Evolutionary conservation across 1,139 yeast genomes (phyloP).

Genomic region (Kluyveromyces marxianus): DNA sequence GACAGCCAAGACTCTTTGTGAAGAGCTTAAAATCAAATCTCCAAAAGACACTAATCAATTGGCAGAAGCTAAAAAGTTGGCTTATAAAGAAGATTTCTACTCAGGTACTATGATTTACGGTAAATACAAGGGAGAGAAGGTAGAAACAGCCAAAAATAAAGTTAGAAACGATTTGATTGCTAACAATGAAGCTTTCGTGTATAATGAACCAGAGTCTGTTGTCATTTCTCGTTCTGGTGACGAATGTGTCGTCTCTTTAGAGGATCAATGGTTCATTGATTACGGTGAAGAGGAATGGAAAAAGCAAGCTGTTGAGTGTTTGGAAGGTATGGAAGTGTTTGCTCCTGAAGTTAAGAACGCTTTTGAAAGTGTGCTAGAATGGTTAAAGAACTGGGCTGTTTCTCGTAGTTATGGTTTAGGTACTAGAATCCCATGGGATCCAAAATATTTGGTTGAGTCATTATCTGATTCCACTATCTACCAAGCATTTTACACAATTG

Average conservation of each 20-base stretch:
- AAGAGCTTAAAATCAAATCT: conserved; percentile 83
- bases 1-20: conserved; percentile 80
- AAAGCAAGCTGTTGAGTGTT: conserved; percentile 73
- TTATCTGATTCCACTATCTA: conserved; percentile 93
- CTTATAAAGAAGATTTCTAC: conserved; percentile 95
- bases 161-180: conserved; percentile 76
- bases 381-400: conserved; percentile 99
- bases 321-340: conserved; percentile 70
- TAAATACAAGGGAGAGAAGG: conserved; percentile 79
- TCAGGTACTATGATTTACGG: conserved; percentile 80
- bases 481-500: conserved; percentile 91
- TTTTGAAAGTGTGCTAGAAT: conserved; percentile 87
- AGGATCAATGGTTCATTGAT: conserved; percentile 98
- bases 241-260: conserved; percentile 91
- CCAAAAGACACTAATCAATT: conserved; percentile 86
- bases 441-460: conserved; percentile 86
- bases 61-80: conserved; percentile 87
- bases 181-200: conserved; percentile 74
- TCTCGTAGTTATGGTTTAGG: conserved; percentile 97
- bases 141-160: conserved; percentile 84
- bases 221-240: conserved; percentile 96
- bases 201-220: conserved; percentile 87
- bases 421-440: conserved; percentile 96
- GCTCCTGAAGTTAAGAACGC: conserved; percentile 83
- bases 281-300: conserved; percentile 96